phyloP scores from a whole-genome alignment of 345 rosid species.

The Moricandia moricandioides region DNA sequence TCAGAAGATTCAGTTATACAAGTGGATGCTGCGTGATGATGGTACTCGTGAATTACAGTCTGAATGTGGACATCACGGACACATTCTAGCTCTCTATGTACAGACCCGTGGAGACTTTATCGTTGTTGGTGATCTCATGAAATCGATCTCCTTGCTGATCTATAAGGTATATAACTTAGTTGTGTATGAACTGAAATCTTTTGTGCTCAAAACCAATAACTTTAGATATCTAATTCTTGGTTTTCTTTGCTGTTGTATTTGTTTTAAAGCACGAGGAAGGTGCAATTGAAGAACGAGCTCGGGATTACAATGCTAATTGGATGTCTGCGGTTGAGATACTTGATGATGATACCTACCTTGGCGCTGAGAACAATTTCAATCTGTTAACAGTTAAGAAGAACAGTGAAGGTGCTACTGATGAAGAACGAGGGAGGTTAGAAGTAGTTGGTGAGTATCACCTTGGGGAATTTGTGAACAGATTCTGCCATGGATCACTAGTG shows the following conservation, averaged over 20 bases:
- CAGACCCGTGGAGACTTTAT: constrained; percentile 98
- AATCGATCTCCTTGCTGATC: constrained; percentile 85
- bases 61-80: constrained; percentile 97
- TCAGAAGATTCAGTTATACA: constrained; percentile 90
- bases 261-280: constrained; percentile 84
- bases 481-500: no score
- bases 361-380: constrained; percentile 89
- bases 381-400: constrained; percentile 84
- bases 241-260: neutral
- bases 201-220: constrained; percentile 1
- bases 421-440: constrained; percentile 90
- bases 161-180: constrained; percentile 80
- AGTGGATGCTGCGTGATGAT: constrained; percentile 87
- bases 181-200: no score
- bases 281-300: constrained; percentile 91
- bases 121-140: constrained; percentile 97
- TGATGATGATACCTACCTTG: constrained; percentile 85
- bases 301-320: constrained; percentile 97
- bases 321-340: constrained; percentile 98
- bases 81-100: constrained; percentile 89
- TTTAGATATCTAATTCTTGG: constrained; percentile 10
- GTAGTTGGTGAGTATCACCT: constrained; percentile 22
- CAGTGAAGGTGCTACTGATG: constrained; percentile 97
- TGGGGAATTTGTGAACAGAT: no score
- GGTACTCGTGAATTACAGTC: constrained; percentile 86